phyloP scores from a whole-genome alignment of 2,329 filamentous ascomycete species.

The Knoxdaviesia proteae region DNA sequence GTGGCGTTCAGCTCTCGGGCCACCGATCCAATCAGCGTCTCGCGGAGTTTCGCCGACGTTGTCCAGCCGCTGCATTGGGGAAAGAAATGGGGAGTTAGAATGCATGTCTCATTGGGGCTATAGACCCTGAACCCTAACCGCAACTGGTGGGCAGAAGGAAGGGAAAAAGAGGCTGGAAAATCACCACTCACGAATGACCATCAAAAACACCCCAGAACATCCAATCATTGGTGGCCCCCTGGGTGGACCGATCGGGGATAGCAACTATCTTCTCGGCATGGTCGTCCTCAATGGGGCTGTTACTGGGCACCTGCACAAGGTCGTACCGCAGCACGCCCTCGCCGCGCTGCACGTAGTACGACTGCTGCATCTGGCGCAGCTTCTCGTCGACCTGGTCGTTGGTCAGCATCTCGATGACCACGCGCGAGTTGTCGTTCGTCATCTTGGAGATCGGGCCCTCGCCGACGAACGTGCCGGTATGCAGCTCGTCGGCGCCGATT shows the following conservation, averaged over 20 bases:
- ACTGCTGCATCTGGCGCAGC: conserved; percentile 74
- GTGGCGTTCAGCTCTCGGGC: conserved; percentile 82
- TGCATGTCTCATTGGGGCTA: background rate
- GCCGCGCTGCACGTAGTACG: conserved; percentile 73
- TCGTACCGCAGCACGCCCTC: conserved; percentile 89
- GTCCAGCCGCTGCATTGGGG: conserved; percentile 61
- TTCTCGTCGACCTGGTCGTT: conserved; percentile 85
- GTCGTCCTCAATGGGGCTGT: conserved; percentile 95
- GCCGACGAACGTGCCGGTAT: conserved; percentile 67
- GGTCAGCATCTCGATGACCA: conserved; percentile 87
- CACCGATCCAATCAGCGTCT: conserved; percentile 80
- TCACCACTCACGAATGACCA: conserved; percentile 57
- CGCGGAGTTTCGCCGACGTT: conserved; percentile 84
- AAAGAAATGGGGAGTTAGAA: conserved; percentile 1
- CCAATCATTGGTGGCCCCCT: conserved; percentile 57
- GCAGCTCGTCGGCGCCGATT: conserved; percentile 76
- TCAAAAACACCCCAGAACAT: conserved; percentile 99
- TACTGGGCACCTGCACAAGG: conserved; percentile 82
- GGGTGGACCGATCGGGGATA: conserved; percentile 39
- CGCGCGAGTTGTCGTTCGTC: conserved; percentile 63
- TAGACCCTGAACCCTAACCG: background rate
- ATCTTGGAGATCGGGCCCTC: conserved; percentile 77
- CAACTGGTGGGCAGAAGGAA: background rate
- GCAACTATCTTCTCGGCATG: conserved; percentile 97
- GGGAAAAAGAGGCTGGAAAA: background rate